Percentiles rank a stretch among this genome's conserved stretches.
Evolutionary conservation across 345 rosid species (phyloP).

Genomic region (Carallia brachiata): DNA sequence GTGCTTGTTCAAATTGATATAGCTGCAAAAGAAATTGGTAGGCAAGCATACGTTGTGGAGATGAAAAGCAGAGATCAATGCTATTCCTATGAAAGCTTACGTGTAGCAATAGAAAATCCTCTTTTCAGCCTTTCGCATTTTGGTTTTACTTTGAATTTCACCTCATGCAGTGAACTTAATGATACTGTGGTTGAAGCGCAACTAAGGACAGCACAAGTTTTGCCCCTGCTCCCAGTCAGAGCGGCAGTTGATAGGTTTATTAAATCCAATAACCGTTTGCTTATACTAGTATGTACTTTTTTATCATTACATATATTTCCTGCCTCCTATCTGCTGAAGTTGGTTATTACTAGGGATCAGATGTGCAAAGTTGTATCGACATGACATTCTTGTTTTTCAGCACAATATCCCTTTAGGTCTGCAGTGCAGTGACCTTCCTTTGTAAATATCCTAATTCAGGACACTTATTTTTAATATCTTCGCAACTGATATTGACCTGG

Average conservation of each 20-base stretch:
- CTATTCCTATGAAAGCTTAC: no score
- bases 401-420: no score
- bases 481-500: no score
- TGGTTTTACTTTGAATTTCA: neutral
- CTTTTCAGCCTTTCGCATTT: neutral
- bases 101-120: no score
- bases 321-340: neutral
- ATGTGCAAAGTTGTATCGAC: neutral
- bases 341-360: no score
- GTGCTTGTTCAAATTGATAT: neutral
- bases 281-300: slow-evolving; percentile 42
- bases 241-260: slow-evolving; percentile 35
- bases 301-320: neutral
- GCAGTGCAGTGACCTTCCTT: no score
- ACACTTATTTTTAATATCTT: neutral
- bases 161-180: slow-evolving; percentile 48
- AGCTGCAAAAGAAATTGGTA: no score
- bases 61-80: no score
- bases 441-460: neutral
- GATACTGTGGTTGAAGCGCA: slow-evolving; percentile 61
- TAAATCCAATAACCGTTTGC: slow-evolving; percentile 43
- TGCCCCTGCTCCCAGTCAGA: slow-evolving; percentile 46
- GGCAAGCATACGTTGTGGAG: no score
- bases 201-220: slow-evolving; percentile 49
- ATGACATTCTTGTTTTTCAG: neutral